Evolutionary conservation across 1,284 basidiomycete genomes (phyloP), one percentile per base, ranked within the genome.

Genomic region (Ganoderma sinense): DNA sequence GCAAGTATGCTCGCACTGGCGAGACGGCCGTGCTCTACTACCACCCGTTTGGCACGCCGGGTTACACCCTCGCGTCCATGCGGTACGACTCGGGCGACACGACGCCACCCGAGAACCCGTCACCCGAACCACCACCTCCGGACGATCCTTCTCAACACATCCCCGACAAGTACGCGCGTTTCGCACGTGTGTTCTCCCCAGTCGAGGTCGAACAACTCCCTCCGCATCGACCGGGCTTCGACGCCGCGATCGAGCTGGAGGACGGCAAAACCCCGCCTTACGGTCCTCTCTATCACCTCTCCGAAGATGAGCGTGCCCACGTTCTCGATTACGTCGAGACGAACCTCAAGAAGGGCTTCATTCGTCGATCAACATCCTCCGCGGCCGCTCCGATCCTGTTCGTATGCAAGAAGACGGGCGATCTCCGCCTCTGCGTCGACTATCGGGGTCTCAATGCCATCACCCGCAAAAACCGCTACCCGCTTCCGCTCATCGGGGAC

Each of bases 381-480:
- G 78, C 78, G 13, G 81, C 74, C 0, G 71, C 84, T 0, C 83
- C 84, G 0, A 75, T 86, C 40, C 77, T 88, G 0, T 87, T 87
- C 69, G 79, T 84, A 31, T 77, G 78, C 53, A 86, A 86, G 75
- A 86, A 86, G 71, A 81, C 83, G 69, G 82, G 83, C 18, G 64
- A 73, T 0, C 72, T 82, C 0, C 71, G 80, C 1, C 78, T 84
- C 0, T 82, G 82, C 66, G 78, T 85, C 3, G 83, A 88, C 68
- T 87, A 84, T 71, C 74, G 80, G 1, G 77, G 77, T 16, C 78
- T 87, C 43, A 88, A 87, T 60, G 53, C 67, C 3, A 73, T 73
- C 58, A 70, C 69, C 1, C 66, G 65, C 55, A 73, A 73, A 62
- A 73, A 73, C 29, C 41, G 65, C 5, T 73, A 73, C 53, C 69